A percentile compares a stretch with the other conserved stretches of the same genome.
Evolutionary conservation across 1,284 basidiomycete species (phyloP).

Genomic region (Volvariella volvacea): DNA sequence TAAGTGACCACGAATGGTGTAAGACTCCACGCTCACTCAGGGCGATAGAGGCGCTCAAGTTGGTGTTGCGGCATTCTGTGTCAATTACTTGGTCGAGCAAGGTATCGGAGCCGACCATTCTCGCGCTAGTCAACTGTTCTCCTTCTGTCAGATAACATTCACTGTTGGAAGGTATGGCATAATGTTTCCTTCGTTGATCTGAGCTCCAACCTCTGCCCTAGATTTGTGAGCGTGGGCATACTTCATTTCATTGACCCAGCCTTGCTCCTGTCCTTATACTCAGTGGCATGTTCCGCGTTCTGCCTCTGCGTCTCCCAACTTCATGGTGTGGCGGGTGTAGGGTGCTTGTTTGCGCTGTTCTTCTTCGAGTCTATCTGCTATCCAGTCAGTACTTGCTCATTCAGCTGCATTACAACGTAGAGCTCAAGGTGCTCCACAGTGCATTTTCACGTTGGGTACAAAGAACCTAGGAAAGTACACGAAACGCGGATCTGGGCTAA

Average conservation of each 20-base stretch:
- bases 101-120: constrained; percentile 49
- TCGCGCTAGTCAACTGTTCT: constrained; percentile 58
- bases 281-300: constrained; percentile 45
- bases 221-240: constrained; percentile 59
- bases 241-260: constrained; percentile 63
- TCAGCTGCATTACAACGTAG: not conserved
- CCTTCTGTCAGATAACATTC: constrained; percentile 70
- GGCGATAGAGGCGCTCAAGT: constrained; percentile 61
- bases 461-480: constrained; percentile 65
- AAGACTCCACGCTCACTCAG: not conserved
- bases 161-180: constrained; percentile 50
- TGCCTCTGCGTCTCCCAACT: constrained; percentile 47
- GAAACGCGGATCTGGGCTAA: constrained; percentile 62
- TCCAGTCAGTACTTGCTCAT: constrained; percentile 31
- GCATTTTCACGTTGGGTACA: constrained; percentile 69
- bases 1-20: constrained; percentile 20
- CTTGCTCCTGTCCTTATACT: constrained; percentile 52
- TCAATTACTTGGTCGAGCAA: constrained; percentile 64
- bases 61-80: constrained; percentile 64
- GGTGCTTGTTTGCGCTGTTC: constrained; percentile 63
- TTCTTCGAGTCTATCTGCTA: constrained; percentile 76
- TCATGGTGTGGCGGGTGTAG: constrained; percentile 50
- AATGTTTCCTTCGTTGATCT: not conserved
- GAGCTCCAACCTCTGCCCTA: constrained; percentile 15
- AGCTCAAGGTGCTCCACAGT: constrained; percentile 22